phyloP scores from a whole-genome alignment of 2,329 filamentous ascomycete genomes.

The Ophiostoma himal-ulmi region DNA sequence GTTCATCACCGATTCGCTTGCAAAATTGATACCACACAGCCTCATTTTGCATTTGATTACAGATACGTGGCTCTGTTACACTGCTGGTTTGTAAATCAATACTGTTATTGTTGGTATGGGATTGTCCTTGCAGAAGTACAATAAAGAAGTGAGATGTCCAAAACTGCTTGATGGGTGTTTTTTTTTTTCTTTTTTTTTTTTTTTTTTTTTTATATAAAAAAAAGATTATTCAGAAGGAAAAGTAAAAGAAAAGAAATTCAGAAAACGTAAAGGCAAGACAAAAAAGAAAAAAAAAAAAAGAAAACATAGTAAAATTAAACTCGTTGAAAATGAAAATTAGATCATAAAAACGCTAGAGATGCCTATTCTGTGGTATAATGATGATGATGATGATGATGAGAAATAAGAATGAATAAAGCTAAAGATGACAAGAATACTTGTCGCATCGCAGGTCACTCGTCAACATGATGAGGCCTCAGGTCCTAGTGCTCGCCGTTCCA shows the following conservation, averaged over 20 bases:
- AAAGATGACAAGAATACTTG: background rate
- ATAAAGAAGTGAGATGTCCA: background rate
- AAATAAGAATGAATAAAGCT: background rate
- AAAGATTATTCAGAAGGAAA: background rate
- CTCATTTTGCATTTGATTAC: background rate
- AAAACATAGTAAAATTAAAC: background rate
- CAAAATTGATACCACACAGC: background rate
- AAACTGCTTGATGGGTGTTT: background rate
- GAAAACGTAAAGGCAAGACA: background rate
- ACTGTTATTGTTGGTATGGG: background rate
- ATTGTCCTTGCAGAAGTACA: background rate
- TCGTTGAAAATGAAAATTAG: background rate
- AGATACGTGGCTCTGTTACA: background rate
- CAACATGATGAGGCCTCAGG: background rate
- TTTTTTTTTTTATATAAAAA: background rate
- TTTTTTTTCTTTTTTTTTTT: background rate
- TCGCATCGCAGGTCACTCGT: background rate
- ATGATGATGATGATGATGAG: background rate
- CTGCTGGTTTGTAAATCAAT: background rate
- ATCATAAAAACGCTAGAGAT: background rate
- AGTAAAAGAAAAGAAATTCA: background rate
- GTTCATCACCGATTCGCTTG: background rate
- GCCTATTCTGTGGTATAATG: background rate
- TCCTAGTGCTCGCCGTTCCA: constrained; percentile 29
- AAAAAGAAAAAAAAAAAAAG: background rate